phyloP scores from a whole-genome alignment of 192 early-diverging fungal species.

The Mortierella hygrophila region DNA sequence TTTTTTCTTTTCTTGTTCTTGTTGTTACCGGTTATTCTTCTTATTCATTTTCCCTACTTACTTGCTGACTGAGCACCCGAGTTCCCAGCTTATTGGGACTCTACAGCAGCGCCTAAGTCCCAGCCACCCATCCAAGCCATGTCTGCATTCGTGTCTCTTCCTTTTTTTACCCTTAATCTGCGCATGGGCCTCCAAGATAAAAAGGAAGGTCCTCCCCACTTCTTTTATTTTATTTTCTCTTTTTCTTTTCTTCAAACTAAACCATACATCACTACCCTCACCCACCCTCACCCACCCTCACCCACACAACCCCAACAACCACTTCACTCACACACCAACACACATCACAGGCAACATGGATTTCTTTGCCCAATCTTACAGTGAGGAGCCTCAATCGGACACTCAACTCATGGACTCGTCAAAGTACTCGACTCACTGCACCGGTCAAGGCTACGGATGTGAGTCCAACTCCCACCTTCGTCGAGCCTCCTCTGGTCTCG shows the following conservation, averaged over 20 bases:
- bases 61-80: not conserved
- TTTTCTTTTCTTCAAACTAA: not conserved
- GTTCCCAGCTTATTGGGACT: not conserved
- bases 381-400: not conserved
- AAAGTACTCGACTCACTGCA: not conserved
- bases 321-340: not conserved
- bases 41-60: not conserved
- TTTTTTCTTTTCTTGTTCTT: not conserved
- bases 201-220: not conserved
- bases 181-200: not conserved
- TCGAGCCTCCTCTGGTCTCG: conserved; percentile 47
- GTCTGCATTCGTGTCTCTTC: not conserved
- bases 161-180: not conserved
- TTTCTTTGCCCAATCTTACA: conserved; percentile 48
- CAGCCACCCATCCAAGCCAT: not conserved
- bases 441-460: conserved; percentile 35
- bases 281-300: not conserved
- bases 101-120: not conserved
- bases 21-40: not conserved
- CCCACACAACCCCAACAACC: conserved; percentile 8
- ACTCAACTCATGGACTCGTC: conserved; percentile 6
- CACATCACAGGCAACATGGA: conserved; percentile 21
- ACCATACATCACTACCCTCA: not conserved
- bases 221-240: not conserved
- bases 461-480: conserved; percentile 49